phyloP scores from a whole-genome alignment of 495 filamentous ascomycete species.

The Aspergillus kassunensis region DNA sequence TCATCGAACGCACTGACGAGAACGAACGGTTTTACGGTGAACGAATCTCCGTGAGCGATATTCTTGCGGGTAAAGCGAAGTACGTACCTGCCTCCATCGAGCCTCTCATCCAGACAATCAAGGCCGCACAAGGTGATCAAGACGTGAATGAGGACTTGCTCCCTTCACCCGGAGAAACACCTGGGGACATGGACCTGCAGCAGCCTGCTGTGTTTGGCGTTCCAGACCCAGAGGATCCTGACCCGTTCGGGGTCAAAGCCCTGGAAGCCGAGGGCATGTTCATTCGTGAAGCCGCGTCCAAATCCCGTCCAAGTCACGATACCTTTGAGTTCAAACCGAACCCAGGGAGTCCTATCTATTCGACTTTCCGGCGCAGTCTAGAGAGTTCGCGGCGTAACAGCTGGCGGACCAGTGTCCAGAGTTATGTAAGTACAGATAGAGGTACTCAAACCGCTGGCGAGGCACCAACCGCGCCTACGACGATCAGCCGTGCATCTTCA shows the following conservation, averaged over 20 bases:
- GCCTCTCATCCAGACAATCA: constrained; percentile 72
- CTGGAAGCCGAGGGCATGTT: constrained; percentile 79
- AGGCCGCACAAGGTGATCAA: constrained; percentile 75
- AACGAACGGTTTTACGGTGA: constrained; percentile 84
- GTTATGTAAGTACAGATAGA: constrained; percentile 51
- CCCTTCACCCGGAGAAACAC: constrained; percentile 57
- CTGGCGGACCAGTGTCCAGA: constrained; percentile 63
- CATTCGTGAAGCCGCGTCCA: constrained; percentile 79
- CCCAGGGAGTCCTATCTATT: constrained; percentile 71
- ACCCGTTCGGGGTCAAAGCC: constrained; percentile 84
- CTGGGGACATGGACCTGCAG: constrained; percentile 66
- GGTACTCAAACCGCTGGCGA: constrained; percentile 57
- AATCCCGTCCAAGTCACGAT: constrained; percentile 61
- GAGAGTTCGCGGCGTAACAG: constrained; percentile 56
- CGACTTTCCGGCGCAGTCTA: constrained; percentile 64
- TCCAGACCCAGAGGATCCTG: constrained; percentile 68
- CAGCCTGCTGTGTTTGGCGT: constrained; percentile 60
- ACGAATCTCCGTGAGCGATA: constrained; percentile 69
- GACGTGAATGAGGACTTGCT: constrained; percentile 61
- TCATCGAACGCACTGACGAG: constrained; percentile 82
- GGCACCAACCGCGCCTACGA: constrained; percentile 42
- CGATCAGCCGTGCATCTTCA: constrained; percentile 43
- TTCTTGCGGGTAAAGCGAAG: constrained; percentile 72
- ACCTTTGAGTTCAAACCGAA: constrained; percentile 77
- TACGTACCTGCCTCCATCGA: constrained; percentile 61